Percentiles rank a stretch among this genome's conserved stretches.
Evolutionary conservation across 2,329 filamentous ascomycete species (phyloP).

Genomic region (Alternaria brassicicola): DNA sequence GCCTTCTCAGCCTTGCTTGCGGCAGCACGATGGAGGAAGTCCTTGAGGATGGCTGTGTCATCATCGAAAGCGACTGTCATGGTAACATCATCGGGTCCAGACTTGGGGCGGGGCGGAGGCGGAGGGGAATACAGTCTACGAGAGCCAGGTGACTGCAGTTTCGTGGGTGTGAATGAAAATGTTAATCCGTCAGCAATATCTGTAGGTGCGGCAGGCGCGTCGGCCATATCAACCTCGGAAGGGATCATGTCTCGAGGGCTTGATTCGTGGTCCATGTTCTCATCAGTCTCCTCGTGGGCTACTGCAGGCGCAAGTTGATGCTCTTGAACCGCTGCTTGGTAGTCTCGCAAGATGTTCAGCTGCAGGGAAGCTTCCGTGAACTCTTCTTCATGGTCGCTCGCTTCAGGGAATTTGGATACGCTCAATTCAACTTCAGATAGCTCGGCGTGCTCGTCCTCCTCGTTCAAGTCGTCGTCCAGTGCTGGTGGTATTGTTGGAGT

Average conservation of each 20-base stretch:
- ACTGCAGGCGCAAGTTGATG: background rate
- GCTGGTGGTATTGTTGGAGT: background rate
- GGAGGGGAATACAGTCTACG: constrained; percentile 38
- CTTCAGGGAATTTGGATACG: background rate
- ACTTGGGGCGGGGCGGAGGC: constrained; percentile 31
- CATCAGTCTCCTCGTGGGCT: background rate
- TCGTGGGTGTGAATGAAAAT: constrained; percentile 26
- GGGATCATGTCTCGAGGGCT: background rate
- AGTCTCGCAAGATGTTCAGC: constrained; percentile 34
- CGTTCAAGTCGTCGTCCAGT: constrained; percentile 2
- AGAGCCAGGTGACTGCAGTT: constrained; percentile 20
- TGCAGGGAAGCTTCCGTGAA: constrained; percentile 43
- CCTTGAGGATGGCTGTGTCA: constrained; percentile 57
- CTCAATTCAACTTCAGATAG: constrained; percentile 1
- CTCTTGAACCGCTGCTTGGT: constrained; percentile 14
- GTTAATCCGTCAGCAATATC: constrained; percentile 44
- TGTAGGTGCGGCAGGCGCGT: background rate
- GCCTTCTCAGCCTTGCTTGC: constrained; percentile 52
- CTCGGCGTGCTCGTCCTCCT: constrained; percentile 2
- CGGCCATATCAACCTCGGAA: background rate
- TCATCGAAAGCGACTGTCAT: constrained; percentile 50
- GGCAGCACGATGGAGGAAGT: constrained; percentile 58
- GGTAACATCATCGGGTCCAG: constrained; percentile 36
- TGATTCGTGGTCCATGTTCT: background rate
- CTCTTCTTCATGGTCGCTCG: constrained; percentile 21